phyloP scores from a whole-genome alignment of 2,329 filamentous ascomycete species.

The Diaporthe citri region DNA sequence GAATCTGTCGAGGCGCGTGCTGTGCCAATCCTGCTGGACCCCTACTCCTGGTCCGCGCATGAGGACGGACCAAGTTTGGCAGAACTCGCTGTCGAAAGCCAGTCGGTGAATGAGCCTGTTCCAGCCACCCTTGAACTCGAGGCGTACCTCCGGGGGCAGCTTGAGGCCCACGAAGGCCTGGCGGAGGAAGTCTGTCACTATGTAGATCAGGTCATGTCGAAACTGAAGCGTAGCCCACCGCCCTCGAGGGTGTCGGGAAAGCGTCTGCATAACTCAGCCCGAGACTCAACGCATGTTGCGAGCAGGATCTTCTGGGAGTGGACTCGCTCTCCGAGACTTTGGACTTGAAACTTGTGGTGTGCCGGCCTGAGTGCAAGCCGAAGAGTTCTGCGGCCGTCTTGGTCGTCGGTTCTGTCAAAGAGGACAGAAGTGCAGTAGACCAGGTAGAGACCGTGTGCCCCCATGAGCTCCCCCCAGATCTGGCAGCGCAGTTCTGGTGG shows the following conservation, averaged over 20 bases:
- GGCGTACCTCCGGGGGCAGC: not conserved
- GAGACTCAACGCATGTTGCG: not conserved
- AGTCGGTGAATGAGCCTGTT: not conserved
- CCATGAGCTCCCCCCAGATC: not conserved
- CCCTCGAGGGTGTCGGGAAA: not conserved
- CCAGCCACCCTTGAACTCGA: not conserved
- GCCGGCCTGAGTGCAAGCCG: not conserved
- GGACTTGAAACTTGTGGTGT: too few species aligned
- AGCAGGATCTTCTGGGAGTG: not conserved
- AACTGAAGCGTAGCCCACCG: not conserved
- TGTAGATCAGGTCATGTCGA: not conserved
- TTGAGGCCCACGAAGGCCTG: rapidly evolving
- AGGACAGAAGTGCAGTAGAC: not conserved
- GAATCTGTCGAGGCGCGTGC: not conserved
- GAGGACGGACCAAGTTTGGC: not conserved
- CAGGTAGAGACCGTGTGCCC: not conserved
- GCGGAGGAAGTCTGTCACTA: not conserved
- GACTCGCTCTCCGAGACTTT: not conserved
- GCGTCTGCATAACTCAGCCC: not conserved
- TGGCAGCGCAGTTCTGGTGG: not conserved
- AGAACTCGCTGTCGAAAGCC: not conserved
- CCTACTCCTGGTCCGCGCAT: not conserved
- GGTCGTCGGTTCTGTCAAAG: not conserved
- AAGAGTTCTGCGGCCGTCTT: not conserved
- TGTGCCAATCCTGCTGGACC: not conserved